phyloP scores from a whole-genome alignment of 768 basidiomycete genomes.

The Gymnopilus junonius region DNA sequence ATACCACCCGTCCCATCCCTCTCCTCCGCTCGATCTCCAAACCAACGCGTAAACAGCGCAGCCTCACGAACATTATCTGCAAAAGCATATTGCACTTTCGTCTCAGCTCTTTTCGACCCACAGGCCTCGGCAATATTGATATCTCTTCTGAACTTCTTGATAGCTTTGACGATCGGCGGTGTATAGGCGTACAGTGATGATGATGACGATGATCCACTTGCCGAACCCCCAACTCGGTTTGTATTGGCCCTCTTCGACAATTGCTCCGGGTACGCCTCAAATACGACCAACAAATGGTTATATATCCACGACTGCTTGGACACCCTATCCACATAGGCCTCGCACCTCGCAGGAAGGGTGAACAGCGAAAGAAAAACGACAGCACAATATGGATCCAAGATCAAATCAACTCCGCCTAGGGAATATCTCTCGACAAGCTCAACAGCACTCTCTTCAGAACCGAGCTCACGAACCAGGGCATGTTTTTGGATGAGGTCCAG shows the following conservation, averaged over 20 bases:
- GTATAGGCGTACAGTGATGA: constrained; percentile 55
- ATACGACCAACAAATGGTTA: constrained; percentile 55
- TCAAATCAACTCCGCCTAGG: constrained; percentile 65
- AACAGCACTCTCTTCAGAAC: constrained; percentile 46
- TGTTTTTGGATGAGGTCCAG: constrained; percentile 72
- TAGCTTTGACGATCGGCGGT: constrained; percentile 67
- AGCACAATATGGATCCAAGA: constrained; percentile 66
- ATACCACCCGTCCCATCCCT: constrained; percentile 44
- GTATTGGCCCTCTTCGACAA: constrained; percentile 31
- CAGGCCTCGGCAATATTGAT: constrained; percentile 66
- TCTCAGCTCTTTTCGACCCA: constrained; percentile 48
- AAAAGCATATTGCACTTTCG: constrained; percentile 60
- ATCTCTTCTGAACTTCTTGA: constrained; percentile 69
- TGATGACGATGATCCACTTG: background rate
- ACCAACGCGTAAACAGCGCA: constrained; percentile 55
- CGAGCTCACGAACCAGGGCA: constrained; percentile 56
- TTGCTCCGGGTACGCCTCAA: constrained; percentile 67
- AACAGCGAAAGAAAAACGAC: constrained; percentile 54
- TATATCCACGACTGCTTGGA: constrained; percentile 68
- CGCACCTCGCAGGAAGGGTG: constrained; percentile 53
- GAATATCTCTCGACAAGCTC: constrained; percentile 67
- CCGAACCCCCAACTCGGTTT: constrained; percentile 1
- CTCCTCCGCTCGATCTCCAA: constrained; percentile 61
- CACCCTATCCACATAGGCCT: constrained; percentile 47
- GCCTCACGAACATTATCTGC: constrained; percentile 63